Percentiles rank a stretch among this genome's conserved stretches.
Evolutionary conservation across 2,329 filamentous ascomycete species (phyloP).

Genomic region (Colletotrichum aenigma): DNA sequence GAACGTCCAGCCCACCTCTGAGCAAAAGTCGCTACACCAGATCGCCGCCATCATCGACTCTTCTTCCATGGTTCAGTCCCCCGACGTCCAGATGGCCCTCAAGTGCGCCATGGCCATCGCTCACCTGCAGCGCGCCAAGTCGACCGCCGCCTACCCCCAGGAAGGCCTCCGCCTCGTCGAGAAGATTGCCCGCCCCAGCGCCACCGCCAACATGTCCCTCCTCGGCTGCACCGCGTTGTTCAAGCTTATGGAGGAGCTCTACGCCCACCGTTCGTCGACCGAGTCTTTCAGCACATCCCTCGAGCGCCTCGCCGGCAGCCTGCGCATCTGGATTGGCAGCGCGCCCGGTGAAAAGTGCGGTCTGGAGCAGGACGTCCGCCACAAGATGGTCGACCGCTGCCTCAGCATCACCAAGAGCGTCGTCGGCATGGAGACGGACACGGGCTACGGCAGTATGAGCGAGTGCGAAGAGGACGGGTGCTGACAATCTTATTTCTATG

Average conservation of each 20-base stretch:
- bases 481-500: background rate
- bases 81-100: constrained; percentile 61
- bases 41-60: constrained; percentile 50
- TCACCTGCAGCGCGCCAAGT: constrained; percentile 53
- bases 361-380: constrained; percentile 55
- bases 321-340: constrained; percentile 67
- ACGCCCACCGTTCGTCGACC: constrained; percentile 49
- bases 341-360: constrained; percentile 54
- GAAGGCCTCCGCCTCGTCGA: constrained; percentile 53
- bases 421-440: constrained; percentile 64
- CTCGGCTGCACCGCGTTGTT: constrained; percentile 65
- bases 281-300: constrained; percentile 52
- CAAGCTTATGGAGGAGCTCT: constrained; percentile 60
- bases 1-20: constrained; percentile 49
- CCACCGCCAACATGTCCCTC: constrained; percentile 52
- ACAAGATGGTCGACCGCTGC: constrained; percentile 60
- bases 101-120: constrained; percentile 66
- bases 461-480: constrained; percentile 45
- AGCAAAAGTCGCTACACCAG: constrained; percentile 33
- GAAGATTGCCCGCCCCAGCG: constrained; percentile 48
- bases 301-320: constrained; percentile 59
- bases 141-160: constrained; percentile 40
- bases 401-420: constrained; percentile 59
- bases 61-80: constrained; percentile 46
- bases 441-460: constrained; percentile 64